These are phyloP conservation scores for Barnettozyma hawaiiensis DNA, from an alignment of 1,139 yeast species.

Conservation along the genomic window DNA sequence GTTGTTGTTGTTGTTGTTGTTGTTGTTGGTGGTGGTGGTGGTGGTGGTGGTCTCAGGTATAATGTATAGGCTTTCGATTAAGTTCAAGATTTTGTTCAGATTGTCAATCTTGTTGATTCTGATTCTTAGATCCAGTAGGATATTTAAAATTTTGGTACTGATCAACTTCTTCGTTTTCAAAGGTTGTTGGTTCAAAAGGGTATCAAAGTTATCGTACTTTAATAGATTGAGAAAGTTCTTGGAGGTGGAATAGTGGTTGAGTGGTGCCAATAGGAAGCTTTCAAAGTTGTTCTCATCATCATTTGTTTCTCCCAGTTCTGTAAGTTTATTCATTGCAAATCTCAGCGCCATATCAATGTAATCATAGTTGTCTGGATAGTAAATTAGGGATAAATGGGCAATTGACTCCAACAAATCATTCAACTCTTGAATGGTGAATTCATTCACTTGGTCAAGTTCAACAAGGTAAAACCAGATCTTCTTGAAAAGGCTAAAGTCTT, in stretches of 20 bases:
- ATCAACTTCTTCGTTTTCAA: slow-evolving; percentile 22
- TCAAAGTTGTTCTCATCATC: slow-evolving; percentile 39
- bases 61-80: slow-evolving; percentile 4
- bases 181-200: slow-evolving; percentile 24
- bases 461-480: slow-evolving; percentile 62
- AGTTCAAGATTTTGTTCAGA: slow-evolving; percentile 5
- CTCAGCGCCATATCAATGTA: slow-evolving; percentile 59
- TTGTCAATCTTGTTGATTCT: slow-evolving; percentile 22
- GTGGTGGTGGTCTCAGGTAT: background rate
- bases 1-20: no score
- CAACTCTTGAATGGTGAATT: slow-evolving; percentile 59
- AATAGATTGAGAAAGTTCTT: slow-evolving; percentile 20
- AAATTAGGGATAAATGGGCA: slow-evolving; percentile 56
- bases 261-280: slow-evolving; percentile 52
- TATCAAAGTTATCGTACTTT: slow-evolving; percentile 14
- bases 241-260: slow-evolving; percentile 30
- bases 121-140: slow-evolving; percentile 19
- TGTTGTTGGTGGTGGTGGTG: no score
- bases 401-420: slow-evolving; percentile 61
- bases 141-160: slow-evolving; percentile 24
- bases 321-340: slow-evolving; percentile 49
- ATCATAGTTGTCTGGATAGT: slow-evolving; percentile 56
- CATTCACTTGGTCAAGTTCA: slow-evolving; percentile 48
- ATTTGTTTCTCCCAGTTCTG: slow-evolving; percentile 16
- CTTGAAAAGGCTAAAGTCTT: slow-evolving; percentile 41